Base-by-base conservation (phyloP, 768 basidiomycete species). In the Amanita molliuscula region DNA sequence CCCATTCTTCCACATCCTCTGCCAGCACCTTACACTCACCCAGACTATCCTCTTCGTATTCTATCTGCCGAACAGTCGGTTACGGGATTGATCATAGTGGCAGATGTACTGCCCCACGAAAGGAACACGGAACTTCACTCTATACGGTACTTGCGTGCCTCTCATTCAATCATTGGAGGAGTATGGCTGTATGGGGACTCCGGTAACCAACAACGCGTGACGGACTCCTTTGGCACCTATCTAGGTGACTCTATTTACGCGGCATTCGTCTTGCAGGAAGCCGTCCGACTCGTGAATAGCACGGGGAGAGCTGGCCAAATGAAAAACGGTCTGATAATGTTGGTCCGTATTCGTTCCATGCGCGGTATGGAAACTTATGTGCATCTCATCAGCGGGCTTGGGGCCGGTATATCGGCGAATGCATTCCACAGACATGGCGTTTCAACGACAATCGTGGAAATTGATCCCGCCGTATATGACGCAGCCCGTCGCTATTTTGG, bases 261-360 rank as follows among this genome's bases (percentile, higher is more conserved):
- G 18, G 75, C 91, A 0, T 97, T 97, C 61, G 73, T 86, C 5
- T 62, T 96, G 15, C 94, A 97, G 62, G 95, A 97, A 61, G 88
- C 85, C 1, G 83, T 72, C 11, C 76, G 88, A 8, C 64, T 97
- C 26, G 77, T 84, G 10, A 72, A 81, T 52, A 77, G 72, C 42
- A 72, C 76, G 7, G 58, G 29, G 5, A 35, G 62, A 62, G 52
- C 70, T 61, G 5, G 65, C 36, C 66, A 54, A 57, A 38, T 65
- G 62, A 56, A 68, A 79, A 52, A 80, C 76, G 88, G 77, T 3
- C 67, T 88, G 54, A 67, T 87, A 48, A 90, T 90, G 91, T 89
- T 62, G 55, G 81, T 61, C 8, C 45, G 28, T 28, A 20, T 15
- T 31, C 11, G 18, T 31, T 33, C 16, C 35, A 31, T 40, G 21